A percentile compares a stretch with the other conserved stretches of the same genome.
These are phyloP conservation scores for Phlebiopsis flavidoalba DNA, from an alignment of 768 basidiomycete genomes.

Conservation along the genomic window DNA sequence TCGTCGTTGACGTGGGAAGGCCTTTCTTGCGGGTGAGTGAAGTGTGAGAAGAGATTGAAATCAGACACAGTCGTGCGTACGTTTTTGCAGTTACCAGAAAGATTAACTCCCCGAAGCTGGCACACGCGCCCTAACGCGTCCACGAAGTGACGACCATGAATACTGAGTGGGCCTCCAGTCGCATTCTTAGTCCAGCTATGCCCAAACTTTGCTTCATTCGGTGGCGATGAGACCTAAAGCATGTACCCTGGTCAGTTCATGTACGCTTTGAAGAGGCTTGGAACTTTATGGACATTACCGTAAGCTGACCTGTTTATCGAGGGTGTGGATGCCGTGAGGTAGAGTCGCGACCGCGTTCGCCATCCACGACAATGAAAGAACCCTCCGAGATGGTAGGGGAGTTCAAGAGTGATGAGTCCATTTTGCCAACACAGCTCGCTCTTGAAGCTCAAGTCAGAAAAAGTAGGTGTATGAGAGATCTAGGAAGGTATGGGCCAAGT, in stretches of 20 bases:
- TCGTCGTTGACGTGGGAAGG: slow-evolving; percentile 69
- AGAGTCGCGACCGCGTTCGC: neutral
- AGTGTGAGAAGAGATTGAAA: neutral
- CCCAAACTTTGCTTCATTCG: slow-evolving; percentile 36
- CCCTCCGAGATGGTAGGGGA: neutral
- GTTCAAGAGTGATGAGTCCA: neutral
- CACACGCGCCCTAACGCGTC: slow-evolving; percentile 80
- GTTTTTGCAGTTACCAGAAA: slow-evolving; percentile 81
- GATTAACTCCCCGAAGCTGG: slow-evolving; percentile 77
- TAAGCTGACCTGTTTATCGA: no score
- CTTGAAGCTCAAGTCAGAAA: no score
- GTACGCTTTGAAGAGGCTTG: no score
- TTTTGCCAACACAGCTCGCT: no score
- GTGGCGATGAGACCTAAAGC: neutral
- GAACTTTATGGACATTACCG: no score
- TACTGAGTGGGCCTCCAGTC: slow-evolving; percentile 50
- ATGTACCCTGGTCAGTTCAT: neutral
- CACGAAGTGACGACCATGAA: slow-evolving; percentile 76
- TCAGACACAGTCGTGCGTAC: slow-evolving; percentile 43
- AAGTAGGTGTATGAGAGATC: no score
- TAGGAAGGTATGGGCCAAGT: no score
- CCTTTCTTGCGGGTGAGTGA: slow-evolving; percentile 30
- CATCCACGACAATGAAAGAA: neutral
- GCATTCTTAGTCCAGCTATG: slow-evolving; percentile 66
- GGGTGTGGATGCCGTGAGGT: no score